Evolutionary conservation across 495 filamentous ascomycete species (phyloP).

Genomic region (Penicillium taxi): DNA sequence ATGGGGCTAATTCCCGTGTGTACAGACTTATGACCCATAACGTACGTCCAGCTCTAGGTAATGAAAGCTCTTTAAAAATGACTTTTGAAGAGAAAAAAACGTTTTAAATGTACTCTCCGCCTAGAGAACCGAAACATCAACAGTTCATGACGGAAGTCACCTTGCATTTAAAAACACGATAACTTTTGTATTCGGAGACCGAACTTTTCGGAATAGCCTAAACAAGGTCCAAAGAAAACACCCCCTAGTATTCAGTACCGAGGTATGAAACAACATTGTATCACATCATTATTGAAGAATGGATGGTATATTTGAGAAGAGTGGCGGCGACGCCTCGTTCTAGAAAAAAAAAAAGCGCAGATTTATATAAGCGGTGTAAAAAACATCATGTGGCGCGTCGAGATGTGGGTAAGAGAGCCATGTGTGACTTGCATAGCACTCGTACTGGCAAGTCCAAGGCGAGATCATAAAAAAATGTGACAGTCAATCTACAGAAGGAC

Average conservation of each 20-base stretch:
- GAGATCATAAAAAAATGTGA: background rate
- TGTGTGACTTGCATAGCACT: conserved; percentile 7
- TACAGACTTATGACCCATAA: too few species aligned
- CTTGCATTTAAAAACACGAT: too few species aligned
- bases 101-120: too few species aligned
- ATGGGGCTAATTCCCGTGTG: too few species aligned
- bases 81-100: too few species aligned
- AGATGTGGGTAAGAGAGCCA: conserved; percentile 15
- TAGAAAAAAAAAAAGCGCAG: conserved; percentile 19
- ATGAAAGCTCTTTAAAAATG: too few species aligned
- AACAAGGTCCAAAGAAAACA: background rate
- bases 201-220: conserved; percentile 1
- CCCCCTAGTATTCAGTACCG: conserved; percentile 2
- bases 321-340: conserved; percentile 17
- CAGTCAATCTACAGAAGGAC: conserved; percentile 32
- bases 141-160: too few species aligned
- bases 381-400: conserved; percentile 20
- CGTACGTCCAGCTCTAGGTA: too few species aligned
- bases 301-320: conserved; percentile 15
- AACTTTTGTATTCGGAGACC: conserved; percentile 11
- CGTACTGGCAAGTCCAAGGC: conserved; percentile 3
- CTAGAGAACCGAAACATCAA: too few species aligned
- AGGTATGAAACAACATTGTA: background rate
- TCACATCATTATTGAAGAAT: conserved; percentile 4
- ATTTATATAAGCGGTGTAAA: conserved; percentile 16